Evolutionary conservation across 805 yeast genomes (phyloP).

Genomic region (Maudiozyma saulgeensis): DNA sequence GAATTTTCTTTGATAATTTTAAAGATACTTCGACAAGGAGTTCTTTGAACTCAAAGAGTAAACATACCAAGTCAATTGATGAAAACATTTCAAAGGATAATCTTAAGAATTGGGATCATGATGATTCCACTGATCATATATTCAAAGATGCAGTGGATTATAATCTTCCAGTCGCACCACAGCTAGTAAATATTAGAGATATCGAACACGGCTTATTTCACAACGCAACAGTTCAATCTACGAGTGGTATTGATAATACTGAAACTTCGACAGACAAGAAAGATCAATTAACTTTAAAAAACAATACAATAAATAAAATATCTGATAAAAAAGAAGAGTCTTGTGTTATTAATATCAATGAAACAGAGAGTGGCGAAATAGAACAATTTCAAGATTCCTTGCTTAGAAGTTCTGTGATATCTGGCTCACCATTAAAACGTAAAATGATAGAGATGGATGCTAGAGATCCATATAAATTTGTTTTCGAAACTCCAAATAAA

Average conservation of each 20-base stretch:
- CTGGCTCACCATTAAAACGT: background rate
- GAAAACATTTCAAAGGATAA: background rate
- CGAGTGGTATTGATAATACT: no score
- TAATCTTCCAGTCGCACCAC: background rate
- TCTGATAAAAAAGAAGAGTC: background rate
- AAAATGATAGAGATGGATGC: background rate
- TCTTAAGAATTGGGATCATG: background rate
- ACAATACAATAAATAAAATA: no score
- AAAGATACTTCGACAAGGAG: background rate
- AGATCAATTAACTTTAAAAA: no score
- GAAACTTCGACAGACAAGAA: no score
- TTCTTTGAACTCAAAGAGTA: background rate
- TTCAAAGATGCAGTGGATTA: background rate
- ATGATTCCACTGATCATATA: background rate
- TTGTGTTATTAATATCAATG: no score
- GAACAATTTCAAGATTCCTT: background rate
- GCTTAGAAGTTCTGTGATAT: background rate
- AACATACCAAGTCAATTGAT: background rate
- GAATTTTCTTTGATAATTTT: background rate
- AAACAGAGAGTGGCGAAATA: no score
- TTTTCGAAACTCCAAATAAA: slow-evolving; percentile 16
- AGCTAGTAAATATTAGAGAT: background rate
- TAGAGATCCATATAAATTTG: slow-evolving; percentile 17
- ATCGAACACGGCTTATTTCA: background rate
- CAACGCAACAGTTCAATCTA: background rate